Base-by-base conservation (phyloP, 23 red algal species). In the Gracilaria caudata region DNA sequence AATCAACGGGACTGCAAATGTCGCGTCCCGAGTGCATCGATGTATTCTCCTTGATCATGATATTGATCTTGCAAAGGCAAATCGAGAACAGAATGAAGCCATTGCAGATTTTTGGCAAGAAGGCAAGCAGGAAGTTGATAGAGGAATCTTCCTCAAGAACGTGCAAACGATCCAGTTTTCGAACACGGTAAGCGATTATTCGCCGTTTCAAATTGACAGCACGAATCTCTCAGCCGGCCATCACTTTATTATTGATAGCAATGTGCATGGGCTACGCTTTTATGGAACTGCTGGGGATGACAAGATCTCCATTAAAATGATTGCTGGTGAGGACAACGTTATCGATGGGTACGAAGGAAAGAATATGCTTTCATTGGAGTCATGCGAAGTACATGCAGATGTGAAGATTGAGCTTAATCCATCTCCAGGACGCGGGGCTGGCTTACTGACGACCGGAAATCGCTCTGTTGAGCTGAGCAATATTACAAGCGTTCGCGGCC, bases 241-340 rank as follows among this genome's bases (percentile, higher is more conserved):
- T 57, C 75, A 46, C 13, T 79, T 79, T 21, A 79, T 79, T 46
- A 2, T 79, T 5, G 51, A 78, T 47, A n/a, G 39, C 25, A 36
- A 56, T 59, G 7, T 8, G 0, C 1, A 13, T 5, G 45, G 20
- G 28, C 57, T 60, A 6, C 36, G 6, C 6, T 38, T 79, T 35
- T 3, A 57, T 2, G 75, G 75, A 2, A 79, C 46, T 58, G 1
- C 24, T 25, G 55, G 55, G 32, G 55, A 79, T 79, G 75, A 58
- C 44, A 38, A 33, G 56, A 2, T 79, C 7, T 3, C 25, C 2
- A 5, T 79, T 5, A 56, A 58, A 49, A 30, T 13, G 7, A 7
- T 79, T 7, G 33, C 45, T 8, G 75, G 75, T 30, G 30, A 7
- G 13, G 8, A 43, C 46, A 37, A 35, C 32, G 6, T 25, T 1